These are phyloP conservation scores for Tolypocladium paradoxum DNA, from an alignment of 2,329 filamentous ascomycete species.

Conservation along the genomic window DNA sequence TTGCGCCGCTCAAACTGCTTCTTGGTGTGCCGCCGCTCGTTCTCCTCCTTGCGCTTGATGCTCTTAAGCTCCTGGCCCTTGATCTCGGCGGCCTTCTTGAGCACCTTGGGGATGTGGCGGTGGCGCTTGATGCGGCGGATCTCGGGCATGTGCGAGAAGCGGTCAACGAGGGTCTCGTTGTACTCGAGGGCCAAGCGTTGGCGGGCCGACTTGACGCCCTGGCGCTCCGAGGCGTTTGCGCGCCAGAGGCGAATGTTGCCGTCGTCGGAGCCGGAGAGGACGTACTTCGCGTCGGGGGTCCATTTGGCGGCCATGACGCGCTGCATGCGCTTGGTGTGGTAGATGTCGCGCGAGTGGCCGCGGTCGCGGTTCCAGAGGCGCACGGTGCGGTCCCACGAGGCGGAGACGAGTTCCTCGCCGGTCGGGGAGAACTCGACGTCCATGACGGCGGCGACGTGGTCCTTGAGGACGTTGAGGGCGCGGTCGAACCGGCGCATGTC, in stretches of 20 bases:
- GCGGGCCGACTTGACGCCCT: constrained; percentile 74
- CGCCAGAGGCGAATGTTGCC: constrained; percentile 85
- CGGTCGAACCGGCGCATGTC: constrained; percentile 87
- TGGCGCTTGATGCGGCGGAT: constrained; percentile 84
- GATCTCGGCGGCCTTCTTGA: constrained; percentile 95
- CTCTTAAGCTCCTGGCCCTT: constrained; percentile 80
- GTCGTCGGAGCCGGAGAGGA: constrained; percentile 86
- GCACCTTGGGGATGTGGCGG: constrained; percentile 79
- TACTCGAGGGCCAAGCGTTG: constrained; percentile 88
- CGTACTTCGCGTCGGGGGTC: constrained; percentile 81
- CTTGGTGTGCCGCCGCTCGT: constrained; percentile 82
- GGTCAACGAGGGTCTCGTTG: constrained; percentile 69
- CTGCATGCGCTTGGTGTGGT: constrained; percentile 98
- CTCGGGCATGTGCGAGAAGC: constrained; percentile 94
- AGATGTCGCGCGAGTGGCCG: constrained; percentile 84
- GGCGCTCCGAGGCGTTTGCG: constrained; percentile 69
- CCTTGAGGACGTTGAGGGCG: constrained; percentile 80
- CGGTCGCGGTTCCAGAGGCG: constrained; percentile 71
- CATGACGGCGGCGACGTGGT: constrained; percentile 87
- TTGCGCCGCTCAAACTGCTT: constrained; percentile 65
- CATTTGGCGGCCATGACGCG: constrained; percentile 77
- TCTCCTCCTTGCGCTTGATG: constrained; percentile 87
- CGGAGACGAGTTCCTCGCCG: constrained; percentile 84
- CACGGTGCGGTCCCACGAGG: constrained; percentile 76
- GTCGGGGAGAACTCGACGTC: constrained; percentile 93